Evolutionary conservation across 805 yeast species (phyloP).

Genomic region (Metschnikowia drakensbergensis): DNA sequence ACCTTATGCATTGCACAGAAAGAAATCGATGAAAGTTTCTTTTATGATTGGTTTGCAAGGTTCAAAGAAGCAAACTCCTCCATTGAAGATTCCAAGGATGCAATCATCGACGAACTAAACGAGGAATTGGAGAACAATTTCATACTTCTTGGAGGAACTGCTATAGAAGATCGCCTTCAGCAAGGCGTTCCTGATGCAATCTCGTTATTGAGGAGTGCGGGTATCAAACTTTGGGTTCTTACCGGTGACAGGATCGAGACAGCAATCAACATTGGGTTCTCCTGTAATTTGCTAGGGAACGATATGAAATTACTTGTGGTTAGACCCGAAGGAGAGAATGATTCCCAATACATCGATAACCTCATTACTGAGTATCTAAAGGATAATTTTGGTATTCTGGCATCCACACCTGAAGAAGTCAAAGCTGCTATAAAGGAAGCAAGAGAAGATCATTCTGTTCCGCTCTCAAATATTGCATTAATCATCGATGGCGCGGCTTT

Average conservation of each 20-base stretch:
- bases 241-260: slow-evolving; percentile 84
- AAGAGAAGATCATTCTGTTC: slow-evolving; percentile 58
- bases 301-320: slow-evolving; percentile 68
- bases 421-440: slow-evolving; percentile 53
- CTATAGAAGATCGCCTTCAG: slow-evolving; percentile 76
- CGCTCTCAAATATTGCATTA: slow-evolving; percentile 63
- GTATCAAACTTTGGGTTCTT: slow-evolving; percentile 77
- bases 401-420: slow-evolving; percentile 35
- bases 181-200: slow-evolving; percentile 77
- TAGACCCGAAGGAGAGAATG: slow-evolving; percentile 41
- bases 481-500: slow-evolving; percentile 81
- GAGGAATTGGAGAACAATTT: slow-evolving; percentile 59
- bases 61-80: slow-evolving; percentile 58
- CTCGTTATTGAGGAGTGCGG: slow-evolving; percentile 61
- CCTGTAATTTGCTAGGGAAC: slow-evolving; percentile 65
- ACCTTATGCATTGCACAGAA: slow-evolving; percentile 68
- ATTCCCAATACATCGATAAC: slow-evolving; percentile 30
- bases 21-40: slow-evolving; percentile 43
- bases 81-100: slow-evolving; percentile 55
- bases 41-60: slow-evolving; percentile 50
- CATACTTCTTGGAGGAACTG: slow-evolving; percentile 68
- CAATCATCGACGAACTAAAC: slow-evolving; percentile 47
- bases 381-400: slow-evolving; percentile 50
- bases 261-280: slow-evolving; percentile 78
- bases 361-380: slow-evolving; percentile 46